A percentile compares a stretch with the other conserved stretches of the same genome.
Conservation (phyloP, 768 basidiomycete species). For the Serendipita sp. region DNA sequence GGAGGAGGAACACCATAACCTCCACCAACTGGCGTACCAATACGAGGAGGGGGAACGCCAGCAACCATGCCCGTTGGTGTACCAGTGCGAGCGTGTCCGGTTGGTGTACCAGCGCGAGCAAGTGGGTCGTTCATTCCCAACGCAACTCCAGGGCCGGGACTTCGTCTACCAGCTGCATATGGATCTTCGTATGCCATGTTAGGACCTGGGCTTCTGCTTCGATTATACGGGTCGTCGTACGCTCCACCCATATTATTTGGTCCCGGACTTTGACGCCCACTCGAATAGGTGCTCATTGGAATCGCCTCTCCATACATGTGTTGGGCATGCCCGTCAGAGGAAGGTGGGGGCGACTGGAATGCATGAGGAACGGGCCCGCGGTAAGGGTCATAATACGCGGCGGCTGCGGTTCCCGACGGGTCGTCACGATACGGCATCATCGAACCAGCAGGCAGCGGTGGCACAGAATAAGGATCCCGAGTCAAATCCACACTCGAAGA, state of each 20-base stretch:
- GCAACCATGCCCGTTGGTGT: background rate
- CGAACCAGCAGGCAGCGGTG: conserved; percentile 64
- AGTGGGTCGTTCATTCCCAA: conserved; percentile 19
- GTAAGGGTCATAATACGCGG: conserved; percentile 64
- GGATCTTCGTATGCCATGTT: conserved; percentile 10
- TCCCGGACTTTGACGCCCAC: conserved; percentile 1
- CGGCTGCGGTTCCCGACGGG: conserved; percentile 16
- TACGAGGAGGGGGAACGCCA: background rate
- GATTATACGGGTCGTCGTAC: conserved; percentile 5
- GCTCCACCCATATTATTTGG: background rate
- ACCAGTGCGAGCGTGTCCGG: background rate
- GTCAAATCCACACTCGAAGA: conserved; percentile 23
- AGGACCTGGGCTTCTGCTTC: conserved; percentile 12
- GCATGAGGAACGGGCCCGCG: conserved; percentile 55
- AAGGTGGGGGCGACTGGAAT: conserved; percentile 21
- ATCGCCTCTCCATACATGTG: conserved; percentile 39
- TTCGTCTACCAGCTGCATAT: conserved; percentile 20
- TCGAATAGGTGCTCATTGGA: conserved; percentile 38
- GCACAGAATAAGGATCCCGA: conserved; percentile 51
- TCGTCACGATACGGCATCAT: conserved; percentile 64
- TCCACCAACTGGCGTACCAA: background rate
- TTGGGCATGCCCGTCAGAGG: conserved; percentile 20
- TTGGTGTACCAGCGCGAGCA: background rate
- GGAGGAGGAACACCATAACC: background rate
- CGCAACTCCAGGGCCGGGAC: conserved; percentile 32